Percentiles rank a stretch among this genome's conserved stretches.
These are phyloP conservation scores for Teunomyces gatunensis DNA, from an alignment of 805 yeast species.

Conservation along the genomic window DNA sequence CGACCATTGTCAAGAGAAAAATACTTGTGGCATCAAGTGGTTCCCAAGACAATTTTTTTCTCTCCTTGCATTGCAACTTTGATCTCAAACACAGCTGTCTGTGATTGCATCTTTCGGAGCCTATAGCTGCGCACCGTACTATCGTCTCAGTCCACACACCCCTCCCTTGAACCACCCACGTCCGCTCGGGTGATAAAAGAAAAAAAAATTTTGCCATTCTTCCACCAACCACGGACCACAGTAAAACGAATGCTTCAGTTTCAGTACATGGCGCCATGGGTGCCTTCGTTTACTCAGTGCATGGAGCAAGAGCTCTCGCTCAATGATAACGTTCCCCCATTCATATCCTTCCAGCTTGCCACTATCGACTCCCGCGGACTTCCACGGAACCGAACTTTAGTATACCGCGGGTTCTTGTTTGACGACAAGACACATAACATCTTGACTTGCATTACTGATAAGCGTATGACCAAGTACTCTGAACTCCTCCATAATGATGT, in stretches of 20 bases:
- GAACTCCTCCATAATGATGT: slow-evolving; percentile 52
- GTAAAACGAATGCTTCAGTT: slow-evolving; percentile 22
- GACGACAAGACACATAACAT: slow-evolving; percentile 65
- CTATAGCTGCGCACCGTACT: neutral
- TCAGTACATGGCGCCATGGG: slow-evolving; percentile 67
- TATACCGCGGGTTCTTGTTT: slow-evolving; percentile 73
- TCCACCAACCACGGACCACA: neutral
- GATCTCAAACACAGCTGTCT: neutral
- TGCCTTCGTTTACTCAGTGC: slow-evolving; percentile 59
- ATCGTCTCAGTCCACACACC: neutral
- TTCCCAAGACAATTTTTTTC: neutral
- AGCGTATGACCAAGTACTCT: slow-evolving; percentile 59
- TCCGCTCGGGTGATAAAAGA: neutral
- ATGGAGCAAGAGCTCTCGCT: slow-evolving; percentile 42
- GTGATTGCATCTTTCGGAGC: neutral
- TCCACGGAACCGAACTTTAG: slow-evolving; percentile 70
- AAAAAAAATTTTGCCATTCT: neutral
- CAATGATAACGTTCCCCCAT: slow-evolving; percentile 36
- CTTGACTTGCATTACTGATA: slow-evolving; percentile 68
- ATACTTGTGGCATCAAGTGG: neutral
- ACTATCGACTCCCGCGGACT: slow-evolving; percentile 53
- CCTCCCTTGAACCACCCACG: neutral
- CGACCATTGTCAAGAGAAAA: neutral
- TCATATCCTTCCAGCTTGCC: slow-evolving; percentile 63
- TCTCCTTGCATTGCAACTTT: neutral